Conservation (phyloP, 2,329 filamentous ascomycete genomes). For the Chrysoporthe cubensis region DNA sequence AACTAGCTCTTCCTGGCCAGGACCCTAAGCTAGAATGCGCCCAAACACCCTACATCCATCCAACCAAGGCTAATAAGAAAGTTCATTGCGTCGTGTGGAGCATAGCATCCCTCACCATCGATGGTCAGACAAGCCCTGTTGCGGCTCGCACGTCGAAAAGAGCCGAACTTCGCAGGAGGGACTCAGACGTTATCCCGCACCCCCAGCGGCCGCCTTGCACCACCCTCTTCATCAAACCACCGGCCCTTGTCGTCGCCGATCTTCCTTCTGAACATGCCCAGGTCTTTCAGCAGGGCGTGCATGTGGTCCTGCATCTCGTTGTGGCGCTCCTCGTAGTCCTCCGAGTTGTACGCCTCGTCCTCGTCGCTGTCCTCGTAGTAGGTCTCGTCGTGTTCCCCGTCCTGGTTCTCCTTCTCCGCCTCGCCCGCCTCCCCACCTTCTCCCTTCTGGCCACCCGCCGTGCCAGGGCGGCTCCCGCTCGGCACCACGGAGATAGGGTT, state of each 20-base stretch:
- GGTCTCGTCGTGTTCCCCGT: slow-evolving; percentile 33
- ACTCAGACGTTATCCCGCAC: slow-evolving; percentile 45
- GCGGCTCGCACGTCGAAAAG: slow-evolving; percentile 20
- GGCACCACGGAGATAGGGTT: slow-evolving; percentile 79
- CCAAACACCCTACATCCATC: slow-evolving; percentile 24
- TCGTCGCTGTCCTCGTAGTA: slow-evolving; percentile 62
- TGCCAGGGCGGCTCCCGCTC: slow-evolving; percentile 41
- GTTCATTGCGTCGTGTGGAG: not conserved
- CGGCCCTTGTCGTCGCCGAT: slow-evolving; percentile 79
- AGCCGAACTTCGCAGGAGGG: not conserved
- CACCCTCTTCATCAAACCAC: slow-evolving; percentile 66
- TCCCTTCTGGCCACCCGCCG: slow-evolving; percentile 33
- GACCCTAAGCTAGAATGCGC: not conserved
- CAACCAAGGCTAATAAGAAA: not conserved
- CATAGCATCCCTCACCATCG: not conserved
- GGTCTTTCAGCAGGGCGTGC: slow-evolving; percentile 78
- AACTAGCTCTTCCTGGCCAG: not conserved
- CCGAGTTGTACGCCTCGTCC: slow-evolving; percentile 57
- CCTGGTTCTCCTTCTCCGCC: slow-evolving; percentile 27
- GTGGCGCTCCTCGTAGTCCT: slow-evolving; percentile 56
- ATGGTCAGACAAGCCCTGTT: not conserved
- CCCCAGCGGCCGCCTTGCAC: slow-evolving; percentile 57
- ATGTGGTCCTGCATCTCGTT: slow-evolving; percentile 82
- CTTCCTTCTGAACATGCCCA: slow-evolving; percentile 81
- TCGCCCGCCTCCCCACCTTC: slow-evolving; percentile 29